phyloP scores from a whole-genome alignment of 2,329 filamentous ascomycete species.

The Capronia coronata region DNA sequence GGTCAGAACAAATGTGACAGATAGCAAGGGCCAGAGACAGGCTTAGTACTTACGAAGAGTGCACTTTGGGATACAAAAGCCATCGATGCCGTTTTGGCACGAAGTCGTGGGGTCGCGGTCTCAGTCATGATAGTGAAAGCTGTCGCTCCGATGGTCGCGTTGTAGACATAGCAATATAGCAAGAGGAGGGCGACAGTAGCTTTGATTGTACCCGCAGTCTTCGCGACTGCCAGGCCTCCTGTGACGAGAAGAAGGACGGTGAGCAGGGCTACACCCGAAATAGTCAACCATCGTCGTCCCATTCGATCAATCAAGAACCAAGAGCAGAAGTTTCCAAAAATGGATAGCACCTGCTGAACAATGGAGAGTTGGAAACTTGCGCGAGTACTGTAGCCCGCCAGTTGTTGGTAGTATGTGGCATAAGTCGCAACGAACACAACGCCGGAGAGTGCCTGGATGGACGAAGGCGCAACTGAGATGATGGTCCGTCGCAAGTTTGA shows the following conservation, averaged over 20 bases:
- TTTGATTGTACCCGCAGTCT: constrained; percentile 2
- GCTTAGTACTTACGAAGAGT: too few relatives aligned
- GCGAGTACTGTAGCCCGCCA: constrained; percentile 37
- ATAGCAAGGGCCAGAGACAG: neutral
- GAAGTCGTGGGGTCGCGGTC: constrained; percentile 35
- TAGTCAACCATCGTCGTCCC: constrained; percentile 35
- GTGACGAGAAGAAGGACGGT: constrained; percentile 39
- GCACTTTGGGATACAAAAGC: constrained; percentile 3
- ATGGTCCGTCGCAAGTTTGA: constrained; percentile 38
- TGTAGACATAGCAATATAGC: constrained; percentile 38
- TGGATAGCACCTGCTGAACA: constrained; percentile 36
- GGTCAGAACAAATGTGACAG: too few relatives aligned
- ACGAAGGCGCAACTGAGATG: constrained; percentile 36
- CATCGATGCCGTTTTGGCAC: constrained; percentile 34
- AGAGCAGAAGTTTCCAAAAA: constrained; percentile 39
- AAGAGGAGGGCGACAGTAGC: constrained; percentile 34
- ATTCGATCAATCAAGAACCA: constrained; percentile 37
- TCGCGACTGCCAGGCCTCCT: constrained; percentile 33
- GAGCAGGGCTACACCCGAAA: constrained; percentile 34
- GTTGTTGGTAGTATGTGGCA: constrained; percentile 41
- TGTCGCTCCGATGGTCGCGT: constrained; percentile 38
- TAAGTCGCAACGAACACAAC: constrained; percentile 36
- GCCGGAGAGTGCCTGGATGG: constrained; percentile 35
- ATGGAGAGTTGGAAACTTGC: constrained; percentile 38
- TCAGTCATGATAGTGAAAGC: constrained; percentile 38